Evolutionary conservation across 2,329 filamentous ascomycete species (phyloP).

Genomic region (Exophiala xenobiotica): DNA sequence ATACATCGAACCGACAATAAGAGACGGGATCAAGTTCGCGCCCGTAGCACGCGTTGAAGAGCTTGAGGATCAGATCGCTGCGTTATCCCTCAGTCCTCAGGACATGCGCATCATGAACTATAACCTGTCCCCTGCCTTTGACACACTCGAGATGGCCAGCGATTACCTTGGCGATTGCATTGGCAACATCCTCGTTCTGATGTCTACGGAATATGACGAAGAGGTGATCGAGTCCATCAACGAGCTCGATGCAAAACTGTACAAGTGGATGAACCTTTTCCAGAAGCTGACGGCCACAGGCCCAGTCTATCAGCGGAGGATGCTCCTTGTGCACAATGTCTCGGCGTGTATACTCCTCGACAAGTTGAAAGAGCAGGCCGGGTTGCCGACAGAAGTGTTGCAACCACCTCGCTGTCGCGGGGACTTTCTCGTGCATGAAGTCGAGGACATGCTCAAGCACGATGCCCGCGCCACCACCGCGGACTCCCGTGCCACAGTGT

Average conservation of each 20-base stretch:
- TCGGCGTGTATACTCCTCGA: conserved; percentile 15
- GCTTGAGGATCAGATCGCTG: conserved; percentile 7
- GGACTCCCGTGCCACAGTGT: not conserved
- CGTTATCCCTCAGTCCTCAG: conserved; percentile 11
- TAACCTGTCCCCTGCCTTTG: conserved; percentile 5
- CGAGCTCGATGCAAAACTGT: conserved; percentile 14
- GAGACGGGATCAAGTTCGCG: conserved; percentile 15
- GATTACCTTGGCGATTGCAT: conserved; percentile 15
- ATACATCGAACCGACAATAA: conserved; percentile 21
- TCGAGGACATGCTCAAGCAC: conserved; percentile 19
- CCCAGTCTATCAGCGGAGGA: conserved; percentile 10
- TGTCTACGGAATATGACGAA: not conserved
- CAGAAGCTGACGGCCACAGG: conserved; percentile 18
- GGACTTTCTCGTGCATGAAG: conserved; percentile 15
- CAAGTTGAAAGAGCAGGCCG: conserved; percentile 8
- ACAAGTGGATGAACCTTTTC: conserved; percentile 22
- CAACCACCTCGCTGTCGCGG: conserved; percentile 8
- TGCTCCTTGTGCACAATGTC: conserved; percentile 22
- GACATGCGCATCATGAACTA: conserved; percentile 14
- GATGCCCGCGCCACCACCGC: conserved; percentile 1
- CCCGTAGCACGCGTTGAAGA: conserved; percentile 8
- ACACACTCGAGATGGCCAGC: conserved; percentile 13
- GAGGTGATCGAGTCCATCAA: conserved; percentile 9
- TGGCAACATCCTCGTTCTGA: conserved; percentile 10
- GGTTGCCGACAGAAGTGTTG: not conserved